A percentile compares a stretch with the other conserved stretches of the same genome.
These are phyloP conservation scores for Eucommia ulmoides DNA, from an alignment of 257 asterid species.

Conservation along the genomic window DNA sequence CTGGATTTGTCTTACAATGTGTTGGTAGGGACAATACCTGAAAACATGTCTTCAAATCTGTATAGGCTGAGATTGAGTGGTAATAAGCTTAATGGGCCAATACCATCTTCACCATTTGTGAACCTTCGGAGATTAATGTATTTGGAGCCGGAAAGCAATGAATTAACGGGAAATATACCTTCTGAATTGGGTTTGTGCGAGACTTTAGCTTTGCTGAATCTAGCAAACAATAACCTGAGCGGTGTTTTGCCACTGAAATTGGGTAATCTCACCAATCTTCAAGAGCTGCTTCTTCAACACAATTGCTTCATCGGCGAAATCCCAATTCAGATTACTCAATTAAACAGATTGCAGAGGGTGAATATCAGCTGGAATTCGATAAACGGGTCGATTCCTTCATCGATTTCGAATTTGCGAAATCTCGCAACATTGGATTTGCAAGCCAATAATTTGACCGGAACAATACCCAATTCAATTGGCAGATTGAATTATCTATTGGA, in stretches of 20 bases:
- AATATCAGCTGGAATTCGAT: slow-evolving; percentile 45
- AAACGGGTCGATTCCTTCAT: slow-evolving; percentile 42
- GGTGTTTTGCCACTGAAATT: slow-evolving; percentile 39
- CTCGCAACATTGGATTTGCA: slow-evolving; percentile 43
- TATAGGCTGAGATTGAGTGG: slow-evolving; percentile 62
- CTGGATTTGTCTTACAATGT: slow-evolving; percentile 46
- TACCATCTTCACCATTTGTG: slow-evolving; percentile 28
- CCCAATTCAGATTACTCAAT: slow-evolving; percentile 29
- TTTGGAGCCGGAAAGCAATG: slow-evolving; percentile 50
- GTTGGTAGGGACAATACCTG: slow-evolving; percentile 45
- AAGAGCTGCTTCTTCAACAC: slow-evolving; percentile 44
- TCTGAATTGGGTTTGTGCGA: slow-evolving; percentile 35
- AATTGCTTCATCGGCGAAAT: slow-evolving; percentile 43
- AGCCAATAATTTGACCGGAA: slow-evolving; percentile 39
- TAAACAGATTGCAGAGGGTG: slow-evolving; percentile 33
- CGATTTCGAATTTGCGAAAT: slow-evolving; percentile 27
- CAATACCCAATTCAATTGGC: slow-evolving; percentile 40
- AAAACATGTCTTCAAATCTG: slow-evolving; percentile 21
- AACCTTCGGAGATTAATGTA: slow-evolving; percentile 29
- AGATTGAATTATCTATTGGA: slow-evolving; percentile 28
- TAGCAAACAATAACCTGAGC: slow-evolving; percentile 40
- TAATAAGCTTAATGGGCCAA: slow-evolving; percentile 34
- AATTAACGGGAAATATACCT: slow-evolving; percentile 47
- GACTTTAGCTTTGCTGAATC: slow-evolving; percentile 40
- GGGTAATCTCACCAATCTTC: slow-evolving; percentile 38